These are phyloP conservation scores for Mangifera indica DNA, from an alignment of 345 rosid genomes.

Conservation along the genomic window DNA sequence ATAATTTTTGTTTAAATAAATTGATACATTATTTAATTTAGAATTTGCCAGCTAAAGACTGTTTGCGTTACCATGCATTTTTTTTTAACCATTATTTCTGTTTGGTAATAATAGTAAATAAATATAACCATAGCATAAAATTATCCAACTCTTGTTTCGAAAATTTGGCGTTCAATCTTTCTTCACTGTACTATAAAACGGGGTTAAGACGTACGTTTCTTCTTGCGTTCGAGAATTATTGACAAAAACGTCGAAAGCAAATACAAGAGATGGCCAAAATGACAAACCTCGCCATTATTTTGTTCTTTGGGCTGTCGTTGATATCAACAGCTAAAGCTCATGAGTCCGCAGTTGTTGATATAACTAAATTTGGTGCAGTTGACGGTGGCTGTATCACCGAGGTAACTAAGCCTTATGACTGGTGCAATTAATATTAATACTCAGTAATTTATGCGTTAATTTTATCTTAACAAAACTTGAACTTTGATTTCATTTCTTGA, in stretches of 20 bases:
- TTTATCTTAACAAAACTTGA: no score
- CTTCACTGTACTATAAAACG: slow-evolving; percentile 3
- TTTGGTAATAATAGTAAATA: neutral
- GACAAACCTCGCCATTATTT: neutral
- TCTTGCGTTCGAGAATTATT: neutral
- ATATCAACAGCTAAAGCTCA: slow-evolving; percentile 6
- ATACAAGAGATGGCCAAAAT: neutral
- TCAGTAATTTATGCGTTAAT: no score
- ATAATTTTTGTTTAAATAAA: no score
- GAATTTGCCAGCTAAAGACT: no score
- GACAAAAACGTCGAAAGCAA: no score
- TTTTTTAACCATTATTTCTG: no score
- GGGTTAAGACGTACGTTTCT: neutral
- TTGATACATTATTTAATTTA: no score
- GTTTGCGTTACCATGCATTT: no score
- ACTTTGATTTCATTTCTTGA: no score
- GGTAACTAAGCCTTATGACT: neutral
- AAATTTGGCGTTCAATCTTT: neutral
- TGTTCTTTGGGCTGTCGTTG: neutral
- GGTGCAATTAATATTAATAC: no score
- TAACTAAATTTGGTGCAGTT: slow-evolving; percentile 26
- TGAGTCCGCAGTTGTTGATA: slow-evolving; percentile 7
- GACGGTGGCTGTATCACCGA: slow-evolving; percentile 13
- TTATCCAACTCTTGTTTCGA: neutral
- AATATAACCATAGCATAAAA: neutral